Evolutionary conservation across 345 rosid genomes (phyloP).

Genomic region (Rhodomyrtus tomentosa): DNA sequence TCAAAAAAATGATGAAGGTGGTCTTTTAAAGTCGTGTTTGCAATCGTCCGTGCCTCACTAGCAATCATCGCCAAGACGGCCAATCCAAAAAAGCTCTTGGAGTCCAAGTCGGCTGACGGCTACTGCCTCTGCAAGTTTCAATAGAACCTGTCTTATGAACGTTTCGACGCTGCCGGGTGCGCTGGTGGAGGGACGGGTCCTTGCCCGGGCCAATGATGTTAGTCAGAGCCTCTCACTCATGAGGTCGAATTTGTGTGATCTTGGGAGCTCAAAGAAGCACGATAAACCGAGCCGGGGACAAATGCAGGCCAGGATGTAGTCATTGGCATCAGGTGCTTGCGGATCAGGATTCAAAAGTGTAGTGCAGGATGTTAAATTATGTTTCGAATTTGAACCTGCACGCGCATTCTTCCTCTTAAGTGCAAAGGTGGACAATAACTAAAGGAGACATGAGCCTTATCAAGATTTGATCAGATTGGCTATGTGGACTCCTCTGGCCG

Average conservation of each 20-base stretch:
- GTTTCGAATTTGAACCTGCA: too few species aligned
- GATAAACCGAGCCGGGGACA: slow-evolving; percentile 15
- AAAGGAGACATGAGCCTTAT: too few species aligned
- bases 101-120: neutral
- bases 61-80: neutral
- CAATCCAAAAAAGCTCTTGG: neutral
- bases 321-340: slow-evolving; percentile 13
- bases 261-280: slow-evolving; percentile 14
- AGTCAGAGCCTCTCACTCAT: too few species aligned
- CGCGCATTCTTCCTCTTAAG: too few species aligned
- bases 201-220: neutral
- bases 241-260: neutral
- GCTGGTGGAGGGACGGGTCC: neutral
- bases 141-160: neutral
- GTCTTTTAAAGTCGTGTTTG: neutral
- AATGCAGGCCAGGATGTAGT: slow-evolving; percentile 15
- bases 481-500: too few species aligned
- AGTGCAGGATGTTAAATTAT: slow-evolving; percentile 4
- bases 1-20: neutral
- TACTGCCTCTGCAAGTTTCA: neutral
- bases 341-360: slow-evolving; percentile 21
- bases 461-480: too few species aligned
- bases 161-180: neutral
- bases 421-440: too few species aligned
- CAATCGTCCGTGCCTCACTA: neutral